phyloP scores from a whole-genome alignment of 2,329 filamentous ascomycete species.

The Knufia fluminis region DNA sequence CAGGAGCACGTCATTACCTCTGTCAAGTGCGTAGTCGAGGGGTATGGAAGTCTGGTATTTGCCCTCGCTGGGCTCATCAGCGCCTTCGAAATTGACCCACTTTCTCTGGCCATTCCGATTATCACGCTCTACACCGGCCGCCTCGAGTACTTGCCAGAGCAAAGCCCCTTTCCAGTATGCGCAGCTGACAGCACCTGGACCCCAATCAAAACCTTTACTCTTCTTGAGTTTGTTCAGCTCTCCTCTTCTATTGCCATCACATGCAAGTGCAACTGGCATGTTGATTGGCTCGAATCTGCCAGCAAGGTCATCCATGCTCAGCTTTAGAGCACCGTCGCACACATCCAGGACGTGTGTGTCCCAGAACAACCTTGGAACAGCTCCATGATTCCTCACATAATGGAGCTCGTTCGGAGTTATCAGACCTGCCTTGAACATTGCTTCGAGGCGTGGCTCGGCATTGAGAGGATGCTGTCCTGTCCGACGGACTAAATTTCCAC shows the following conservation, averaged over 20 bases:
- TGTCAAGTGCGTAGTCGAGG: conserved; percentile 41
- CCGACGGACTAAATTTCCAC: conserved; percentile 38
- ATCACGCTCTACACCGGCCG: conserved; percentile 30
- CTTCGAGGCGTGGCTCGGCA: conserved; percentile 36
- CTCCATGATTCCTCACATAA: conserved; percentile 47
- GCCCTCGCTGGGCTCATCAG: conserved; percentile 39
- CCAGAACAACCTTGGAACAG: conserved; percentile 43
- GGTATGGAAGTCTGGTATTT: conserved; percentile 43
- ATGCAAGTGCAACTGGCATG: conserved; percentile 41
- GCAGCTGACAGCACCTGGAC: conserved; percentile 37
- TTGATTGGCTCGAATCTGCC: conserved; percentile 38
- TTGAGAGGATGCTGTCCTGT: conserved; percentile 48
- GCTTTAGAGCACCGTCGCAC: conserved; percentile 28
- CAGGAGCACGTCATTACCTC: conserved; percentile 41
- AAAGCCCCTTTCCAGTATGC: conserved; percentile 44
- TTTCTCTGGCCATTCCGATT: conserved; percentile 20
- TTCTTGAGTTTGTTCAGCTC: conserved; percentile 44
- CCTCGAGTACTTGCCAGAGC: conserved; percentile 37
- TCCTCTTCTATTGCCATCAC: conserved; percentile 43
- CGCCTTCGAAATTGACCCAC: conserved; percentile 44
- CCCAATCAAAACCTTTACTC: conserved; percentile 43
- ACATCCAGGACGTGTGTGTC: conserved; percentile 42
- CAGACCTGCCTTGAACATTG: conserved; percentile 39
- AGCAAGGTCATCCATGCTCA: conserved; percentile 39
- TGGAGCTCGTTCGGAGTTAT: conserved; percentile 45